Evolutionary conservation across 805 yeast genomes (phyloP).

Genomic region (Kregervanrija fluxuum): DNA sequence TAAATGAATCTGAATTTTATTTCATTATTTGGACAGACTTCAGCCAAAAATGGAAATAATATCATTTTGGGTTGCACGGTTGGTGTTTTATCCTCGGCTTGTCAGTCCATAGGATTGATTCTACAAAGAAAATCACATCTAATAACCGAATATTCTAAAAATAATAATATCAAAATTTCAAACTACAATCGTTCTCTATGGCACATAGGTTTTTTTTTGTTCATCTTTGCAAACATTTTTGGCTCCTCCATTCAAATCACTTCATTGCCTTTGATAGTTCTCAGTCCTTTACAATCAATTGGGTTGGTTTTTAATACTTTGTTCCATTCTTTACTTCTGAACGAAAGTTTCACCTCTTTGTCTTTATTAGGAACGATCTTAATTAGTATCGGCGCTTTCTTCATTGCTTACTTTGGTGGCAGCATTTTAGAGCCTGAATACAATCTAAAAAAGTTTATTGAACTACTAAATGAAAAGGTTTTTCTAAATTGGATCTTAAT

Average conservation of each 20-base stretch:
- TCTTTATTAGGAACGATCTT: constrained; percentile 60
- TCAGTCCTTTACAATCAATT: constrained; percentile 78
- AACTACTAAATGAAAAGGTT: constrained; percentile 32
- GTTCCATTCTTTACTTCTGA: constrained; percentile 58
- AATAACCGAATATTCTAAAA: constrained; percentile 11
- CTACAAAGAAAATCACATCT: constrained; percentile 75
- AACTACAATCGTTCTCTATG: constrained; percentile 51
- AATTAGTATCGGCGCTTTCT: constrained; percentile 66
- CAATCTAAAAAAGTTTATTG: constrained; percentile 39
- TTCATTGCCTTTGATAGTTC: constrained; percentile 70
- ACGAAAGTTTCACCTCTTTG: constrained; percentile 56
- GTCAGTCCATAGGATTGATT: constrained; percentile 77
- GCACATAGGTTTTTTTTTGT: constrained; percentile 67
- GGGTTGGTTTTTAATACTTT: constrained; percentile 84
- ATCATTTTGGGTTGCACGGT: constrained; percentile 56
- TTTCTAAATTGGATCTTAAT: constrained; percentile 53
- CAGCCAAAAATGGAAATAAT: constrained; percentile 2
- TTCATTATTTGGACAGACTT: too few relatives aligned
- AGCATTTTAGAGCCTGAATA: constrained; percentile 47
- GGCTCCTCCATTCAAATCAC: constrained; percentile 83
- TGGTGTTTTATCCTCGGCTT: constrained; percentile 68
- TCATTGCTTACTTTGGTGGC: constrained; percentile 77
- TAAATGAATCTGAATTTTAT: too few relatives aligned
- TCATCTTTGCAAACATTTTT: constrained; percentile 64
- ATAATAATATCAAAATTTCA: constrained; percentile 11